phyloP scores from a whole-genome alignment of 1,284 basidiomycete genomes.

The Dichomitus squalens region DNA sequence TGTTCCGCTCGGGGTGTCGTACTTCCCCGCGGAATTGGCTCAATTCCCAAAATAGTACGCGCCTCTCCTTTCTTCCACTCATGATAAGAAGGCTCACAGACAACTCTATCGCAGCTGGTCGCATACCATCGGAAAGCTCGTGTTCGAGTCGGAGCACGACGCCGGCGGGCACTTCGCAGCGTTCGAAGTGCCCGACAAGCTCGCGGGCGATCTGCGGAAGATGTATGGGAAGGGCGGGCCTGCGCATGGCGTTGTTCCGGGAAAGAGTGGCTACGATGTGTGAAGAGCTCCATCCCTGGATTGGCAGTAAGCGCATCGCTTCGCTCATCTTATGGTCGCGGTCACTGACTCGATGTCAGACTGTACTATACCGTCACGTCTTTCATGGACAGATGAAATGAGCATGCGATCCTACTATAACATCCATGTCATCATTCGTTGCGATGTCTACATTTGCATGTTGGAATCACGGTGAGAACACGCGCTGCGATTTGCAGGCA shows the following conservation, averaged over 20 bases:
- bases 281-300: too few species aligned
- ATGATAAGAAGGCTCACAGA: background rate
- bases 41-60: slow-evolving; percentile 27
- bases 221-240: slow-evolving; percentile 33
- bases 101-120: slow-evolving; percentile 20
- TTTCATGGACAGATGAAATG: too few species aligned
- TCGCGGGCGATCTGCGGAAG: slow-evolving; percentile 27
- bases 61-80: background rate
- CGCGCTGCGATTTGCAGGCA: too few species aligned
- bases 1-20: slow-evolving; percentile 36
- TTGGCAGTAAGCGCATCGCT: too few species aligned
- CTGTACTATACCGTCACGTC: too few species aligned
- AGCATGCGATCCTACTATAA: too few species aligned
- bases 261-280: slow-evolving; percentile 19
- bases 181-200: slow-evolving; percentile 27
- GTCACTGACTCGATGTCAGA: too few species aligned
- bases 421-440: too few species aligned
- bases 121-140: slow-evolving; percentile 27
- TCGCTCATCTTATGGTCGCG: too few species aligned
- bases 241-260: slow-evolving; percentile 28
- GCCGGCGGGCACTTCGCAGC: slow-evolving; percentile 34
- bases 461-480: too few species aligned
- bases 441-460: too few species aligned
- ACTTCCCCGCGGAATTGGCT: slow-evolving; percentile 36
- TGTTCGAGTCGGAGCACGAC: slow-evolving; percentile 29